Conservation (phyloP, 768 basidiomycete species). For the Trametes sanguinea region DNA sequence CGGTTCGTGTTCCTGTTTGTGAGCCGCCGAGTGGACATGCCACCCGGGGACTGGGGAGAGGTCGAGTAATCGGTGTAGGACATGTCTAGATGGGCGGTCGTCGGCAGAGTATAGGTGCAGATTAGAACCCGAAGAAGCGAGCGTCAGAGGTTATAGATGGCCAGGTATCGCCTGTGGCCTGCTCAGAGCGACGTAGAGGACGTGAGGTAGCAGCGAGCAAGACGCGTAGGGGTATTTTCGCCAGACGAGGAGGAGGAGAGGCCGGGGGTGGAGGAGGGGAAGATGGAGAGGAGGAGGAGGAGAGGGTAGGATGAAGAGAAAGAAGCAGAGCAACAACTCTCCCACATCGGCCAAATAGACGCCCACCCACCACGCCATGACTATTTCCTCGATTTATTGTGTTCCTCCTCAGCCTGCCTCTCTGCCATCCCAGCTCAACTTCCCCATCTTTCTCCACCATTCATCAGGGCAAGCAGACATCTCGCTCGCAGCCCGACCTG, state of each 20-base stretch:
- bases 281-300: slow-evolving; percentile 2
- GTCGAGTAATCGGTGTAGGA: slow-evolving; percentile 32
- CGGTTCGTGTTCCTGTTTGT: slow-evolving; percentile 95
- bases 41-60: slow-evolving; percentile 53
- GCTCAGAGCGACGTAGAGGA: slow-evolving; percentile 21
- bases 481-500: neutral
- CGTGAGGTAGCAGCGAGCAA: neutral
- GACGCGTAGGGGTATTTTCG: neutral
- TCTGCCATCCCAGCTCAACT: neutral
- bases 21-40: slow-evolving; percentile 70
- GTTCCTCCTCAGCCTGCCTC: neutral
- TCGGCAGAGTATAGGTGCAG: slow-evolving; percentile 6
- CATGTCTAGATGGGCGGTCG: slow-evolving; percentile 24
- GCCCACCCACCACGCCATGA: neutral
- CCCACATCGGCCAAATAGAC: neutral
- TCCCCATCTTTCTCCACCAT: neutral
- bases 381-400: neutral
- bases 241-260: slow-evolving; percentile 6
- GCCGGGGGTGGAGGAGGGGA: neutral
- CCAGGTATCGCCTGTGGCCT: slow-evolving; percentile 26
- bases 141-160: slow-evolving; percentile 16
- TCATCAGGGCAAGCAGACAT: neutral
- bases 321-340: neutral
- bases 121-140: slow-evolving; percentile 20
- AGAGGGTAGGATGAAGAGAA: neutral